Conservation (phyloP, 805 yeast genomes). For the Suhomyces sp. region DNA sequence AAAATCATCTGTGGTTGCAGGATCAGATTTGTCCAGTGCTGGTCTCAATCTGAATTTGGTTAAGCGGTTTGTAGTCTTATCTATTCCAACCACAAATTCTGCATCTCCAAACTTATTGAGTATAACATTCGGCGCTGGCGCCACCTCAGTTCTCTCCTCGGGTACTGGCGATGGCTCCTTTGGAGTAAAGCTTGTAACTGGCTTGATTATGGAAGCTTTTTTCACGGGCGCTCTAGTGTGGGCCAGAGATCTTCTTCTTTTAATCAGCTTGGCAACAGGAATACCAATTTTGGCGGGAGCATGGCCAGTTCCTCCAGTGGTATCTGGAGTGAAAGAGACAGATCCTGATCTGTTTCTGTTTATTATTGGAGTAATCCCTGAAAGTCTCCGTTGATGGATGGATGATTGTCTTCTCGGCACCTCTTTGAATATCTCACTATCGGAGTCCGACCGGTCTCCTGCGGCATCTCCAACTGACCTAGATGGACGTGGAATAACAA, state of each 20-base stretch:
- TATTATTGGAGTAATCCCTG: conserved; percentile 31
- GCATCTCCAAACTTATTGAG: conserved; percentile 9
- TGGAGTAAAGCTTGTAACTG: conserved; percentile 4
- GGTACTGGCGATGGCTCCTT: conserved; percentile 16
- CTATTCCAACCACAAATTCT: conserved; percentile 33
- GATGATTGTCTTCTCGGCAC: conserved; percentile 32
- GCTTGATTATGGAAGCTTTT: conserved; percentile 5
- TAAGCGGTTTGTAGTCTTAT: conserved; percentile 28
- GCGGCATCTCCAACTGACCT: no score
- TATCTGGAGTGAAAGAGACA: conserved; percentile 21
- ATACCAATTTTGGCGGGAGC: conserved; percentile 39
- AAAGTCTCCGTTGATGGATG: conserved; percentile 33
- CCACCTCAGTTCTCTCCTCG: conserved; percentile 5
- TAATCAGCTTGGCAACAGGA: conserved; percentile 32
- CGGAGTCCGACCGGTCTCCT: conserved; percentile 17
- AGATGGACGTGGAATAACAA: no score
- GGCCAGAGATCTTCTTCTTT: conserved; percentile 29
- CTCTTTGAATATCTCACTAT: conserved; percentile 32
- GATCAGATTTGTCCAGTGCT: background rate
- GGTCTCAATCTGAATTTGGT: conserved; percentile 24
- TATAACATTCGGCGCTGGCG: background rate
- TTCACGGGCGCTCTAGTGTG: conserved; percentile 7
- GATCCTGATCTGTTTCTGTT: conserved; percentile 31
- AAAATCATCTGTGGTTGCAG: background rate
- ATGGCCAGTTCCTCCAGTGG: conserved; percentile 11